Base-by-base conservation (phyloP, 2,329 filamentous ascomycete genomes). In the Colletotrichum shisoi region DNA sequence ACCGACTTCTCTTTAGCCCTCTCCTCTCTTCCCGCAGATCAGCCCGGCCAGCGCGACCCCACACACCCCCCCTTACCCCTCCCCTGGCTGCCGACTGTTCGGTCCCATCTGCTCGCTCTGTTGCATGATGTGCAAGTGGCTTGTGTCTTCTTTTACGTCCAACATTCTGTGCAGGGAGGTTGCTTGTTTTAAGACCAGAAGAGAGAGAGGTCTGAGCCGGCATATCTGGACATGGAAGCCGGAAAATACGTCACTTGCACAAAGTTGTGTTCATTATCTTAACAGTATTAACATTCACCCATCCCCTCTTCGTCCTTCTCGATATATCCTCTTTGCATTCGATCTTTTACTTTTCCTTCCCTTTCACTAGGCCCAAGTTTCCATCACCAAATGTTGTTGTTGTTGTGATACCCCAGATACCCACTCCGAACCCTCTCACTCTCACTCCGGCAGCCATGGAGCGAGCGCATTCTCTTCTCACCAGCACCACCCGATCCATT, bases 381-480 rank as follows among this genome's bases (percentile, higher is more conserved):
- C 21, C 53, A 61, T 61, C 62, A 49, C 27, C 62, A 63, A 49
- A 67, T 67, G 64, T 64, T 67, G 64, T 64, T 67, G 64, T 64
- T 67, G 64, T 64, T 62, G 64, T 67, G 64, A 67, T 64, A 67
- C 64, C 64, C 64, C 24, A 40, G 42, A 64, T 64, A 67, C 64
- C 64, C 64, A 40, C 24, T 27, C 24, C 24, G 4, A 27, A 27
- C 24, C 24, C 24, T 27, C 24, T 56, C 48, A 54, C 45, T 46
- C 60, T 67, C 58, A 59, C 66, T 68, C 66, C 66, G 51, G 37
- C 56, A 45, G 61, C 24, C 52, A 70, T 69, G 69, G 67, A 69
- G 67, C 67, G 67, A 68, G 63, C 68, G 60, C 61, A 69, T 39
- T 70, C 69, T 37, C 64, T 69, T 57, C 69, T 67, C 24, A 67